phyloP scores from a whole-genome alignment of 1,139 yeast genomes.

The Yamadazyma blattariae region DNA sequence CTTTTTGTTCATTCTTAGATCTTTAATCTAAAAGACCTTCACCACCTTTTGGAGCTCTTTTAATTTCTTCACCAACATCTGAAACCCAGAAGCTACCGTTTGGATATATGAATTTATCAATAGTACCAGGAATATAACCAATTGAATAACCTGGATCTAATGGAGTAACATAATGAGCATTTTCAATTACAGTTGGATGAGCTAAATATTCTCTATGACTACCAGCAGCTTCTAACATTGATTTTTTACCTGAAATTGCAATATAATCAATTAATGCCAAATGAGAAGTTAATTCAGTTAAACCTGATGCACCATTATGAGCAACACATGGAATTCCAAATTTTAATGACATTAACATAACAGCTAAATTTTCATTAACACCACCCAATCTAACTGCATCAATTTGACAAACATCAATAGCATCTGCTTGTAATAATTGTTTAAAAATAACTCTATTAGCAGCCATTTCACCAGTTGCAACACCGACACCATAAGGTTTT shows the following conservation, averaged over 20 bases:
- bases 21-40: conserved; percentile 7
- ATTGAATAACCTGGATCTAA: conserved; percentile 34
- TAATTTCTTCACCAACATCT: conserved; percentile 14
- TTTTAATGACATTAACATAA: conserved; percentile 34
- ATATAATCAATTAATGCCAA: conserved; percentile 35
- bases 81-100: conserved; percentile 33
- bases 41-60: conserved; percentile 16
- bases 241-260: conserved; percentile 24
- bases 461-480: conserved; percentile 42
- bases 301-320: conserved; percentile 40
- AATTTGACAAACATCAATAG: conserved; percentile 34
- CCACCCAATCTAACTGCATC: conserved; percentile 39
- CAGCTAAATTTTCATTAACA: conserved; percentile 36
- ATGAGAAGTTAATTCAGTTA: conserved; percentile 38
- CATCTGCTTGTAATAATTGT: conserved; percentile 30
- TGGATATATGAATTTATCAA: conserved; percentile 27
- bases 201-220: conserved; percentile 16
- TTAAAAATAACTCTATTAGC: conserved; percentile 38
- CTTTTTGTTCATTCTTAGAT: no score
- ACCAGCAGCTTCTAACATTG: conserved; percentile 18
- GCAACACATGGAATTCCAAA: conserved; percentile 35
- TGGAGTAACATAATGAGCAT: conserved; percentile 35
- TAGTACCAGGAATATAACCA: conserved; percentile 26
- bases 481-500: conserved; percentile 31
- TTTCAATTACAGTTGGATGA: conserved; percentile 28